A percentile compares a stretch with the other conserved stretches of the same genome.
Evolutionary conservation across 2,329 filamentous ascomycete genomes (phyloP).

Genomic region (Penicillium sp.): DNA sequence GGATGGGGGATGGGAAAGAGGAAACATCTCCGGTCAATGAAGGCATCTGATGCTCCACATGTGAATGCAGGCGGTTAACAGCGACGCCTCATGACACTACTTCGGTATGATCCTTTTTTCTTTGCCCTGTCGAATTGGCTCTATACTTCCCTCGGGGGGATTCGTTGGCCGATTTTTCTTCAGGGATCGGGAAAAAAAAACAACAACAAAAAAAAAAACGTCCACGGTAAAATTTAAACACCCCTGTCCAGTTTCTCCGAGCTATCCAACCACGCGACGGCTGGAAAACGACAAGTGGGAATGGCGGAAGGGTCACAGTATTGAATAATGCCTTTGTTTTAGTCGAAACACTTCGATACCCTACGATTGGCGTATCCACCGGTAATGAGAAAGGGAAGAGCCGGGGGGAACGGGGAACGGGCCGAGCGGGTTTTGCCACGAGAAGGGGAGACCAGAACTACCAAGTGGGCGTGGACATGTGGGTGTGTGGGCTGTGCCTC

Average conservation of each 20-base stretch:
- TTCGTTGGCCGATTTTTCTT: conserved; percentile 10
- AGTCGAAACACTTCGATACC: neutral
- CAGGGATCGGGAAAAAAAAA: neutral
- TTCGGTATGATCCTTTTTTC: neutral
- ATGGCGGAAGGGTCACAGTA: neutral
- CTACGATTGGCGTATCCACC: conserved; percentile 16
- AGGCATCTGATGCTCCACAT: conserved; percentile 19
- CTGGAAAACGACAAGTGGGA: conserved; percentile 3
- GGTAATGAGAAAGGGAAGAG: conserved; percentile 22
- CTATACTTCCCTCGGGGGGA: conserved; percentile 5
- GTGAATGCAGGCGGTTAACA: conserved; percentile 15
- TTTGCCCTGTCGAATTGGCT: neutral
- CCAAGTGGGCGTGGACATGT: neutral
- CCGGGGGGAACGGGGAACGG: conserved; percentile 24
- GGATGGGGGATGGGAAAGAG: neutral
- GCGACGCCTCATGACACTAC: neutral
- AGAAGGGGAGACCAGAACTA: neutral
- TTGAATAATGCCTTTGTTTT: neutral
- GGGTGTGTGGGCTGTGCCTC: conserved; percentile 1
- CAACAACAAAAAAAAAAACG: neutral
- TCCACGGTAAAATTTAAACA: neutral
- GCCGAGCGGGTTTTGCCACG: conserved; percentile 27
- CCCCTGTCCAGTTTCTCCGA: neutral
- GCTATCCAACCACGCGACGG: neutral
- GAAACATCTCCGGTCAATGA: conserved; percentile 17